These are phyloP conservation scores for Rhytidhysteron rufulum DNA, from an alignment of 2,329 filamentous ascomycete genomes.

Conservation along the genomic window DNA sequence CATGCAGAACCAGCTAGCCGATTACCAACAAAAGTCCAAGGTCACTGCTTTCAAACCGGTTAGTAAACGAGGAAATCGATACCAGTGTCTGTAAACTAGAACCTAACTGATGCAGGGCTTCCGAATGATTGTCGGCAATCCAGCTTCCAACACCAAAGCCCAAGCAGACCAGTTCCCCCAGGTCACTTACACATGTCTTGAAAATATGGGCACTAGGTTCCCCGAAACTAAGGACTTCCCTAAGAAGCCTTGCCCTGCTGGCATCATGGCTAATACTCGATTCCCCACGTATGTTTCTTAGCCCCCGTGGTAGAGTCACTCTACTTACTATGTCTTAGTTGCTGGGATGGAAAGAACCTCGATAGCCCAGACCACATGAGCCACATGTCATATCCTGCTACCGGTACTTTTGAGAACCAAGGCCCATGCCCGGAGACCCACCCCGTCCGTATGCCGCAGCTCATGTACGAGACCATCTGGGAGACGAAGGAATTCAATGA, in stretches of 20 bases:
- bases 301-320: neutral
- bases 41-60: constrained; percentile 46
- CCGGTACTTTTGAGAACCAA: constrained; percentile 10
- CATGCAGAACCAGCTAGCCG: constrained; percentile 9
- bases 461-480: constrained; percentile 7
- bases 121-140: constrained; percentile 43
- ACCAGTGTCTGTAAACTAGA: too few relatives aligned
- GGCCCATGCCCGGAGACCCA: constrained; percentile 7
- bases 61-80: too few relatives aligned
- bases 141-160: constrained; percentile 29
- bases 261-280: constrained; percentile 42
- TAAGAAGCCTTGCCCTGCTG: constrained; percentile 34
- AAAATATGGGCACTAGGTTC: constrained; percentile 34
- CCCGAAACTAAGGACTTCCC: constrained; percentile 40
- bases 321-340: neutral
- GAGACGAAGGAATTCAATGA: neutral
- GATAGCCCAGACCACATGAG: neutral
- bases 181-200: constrained; percentile 44
- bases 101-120: constrained; percentile 41
- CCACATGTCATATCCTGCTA: constrained; percentile 5
- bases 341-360: constrained; percentile 6
- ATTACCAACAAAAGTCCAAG: constrained; percentile 14
- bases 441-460: constrained; percentile 9
- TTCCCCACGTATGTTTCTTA: constrained; percentile 15
- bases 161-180: constrained; percentile 38